Conservation (phyloP, 139 green algal genomes). For the Nannochloris sp. region DNA sequence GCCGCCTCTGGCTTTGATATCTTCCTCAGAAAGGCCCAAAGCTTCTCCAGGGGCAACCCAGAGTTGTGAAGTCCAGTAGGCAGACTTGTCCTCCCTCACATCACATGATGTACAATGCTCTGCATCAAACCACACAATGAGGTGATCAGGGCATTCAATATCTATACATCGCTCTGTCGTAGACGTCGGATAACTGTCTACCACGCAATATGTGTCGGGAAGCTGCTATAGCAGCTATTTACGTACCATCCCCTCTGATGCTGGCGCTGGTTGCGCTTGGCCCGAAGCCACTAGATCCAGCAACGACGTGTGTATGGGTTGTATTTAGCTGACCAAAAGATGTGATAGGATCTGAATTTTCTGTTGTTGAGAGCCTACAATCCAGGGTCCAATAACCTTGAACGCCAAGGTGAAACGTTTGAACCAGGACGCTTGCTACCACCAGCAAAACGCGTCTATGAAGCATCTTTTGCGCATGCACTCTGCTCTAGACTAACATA, state of each 20-base stretch:
- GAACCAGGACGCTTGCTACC: background rate
- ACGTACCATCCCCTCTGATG: background rate
- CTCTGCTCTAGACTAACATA: too few relatives aligned
- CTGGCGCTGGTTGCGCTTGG: background rate
- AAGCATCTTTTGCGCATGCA: too few relatives aligned
- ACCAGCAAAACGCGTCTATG: background rate
- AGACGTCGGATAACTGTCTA: too few relatives aligned
- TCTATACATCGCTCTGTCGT: too few relatives aligned
- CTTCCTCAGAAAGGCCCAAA: background rate
- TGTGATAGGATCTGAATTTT: background rate
- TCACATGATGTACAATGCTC: constrained; percentile 1
- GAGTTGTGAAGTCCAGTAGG: background rate
- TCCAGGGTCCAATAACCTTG: background rate
- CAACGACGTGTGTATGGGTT: background rate
- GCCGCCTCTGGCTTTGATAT: background rate
- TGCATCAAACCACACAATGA: background rate
- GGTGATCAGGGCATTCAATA: too few relatives aligned
- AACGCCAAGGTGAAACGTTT: background rate
- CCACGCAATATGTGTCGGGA: too few relatives aligned
- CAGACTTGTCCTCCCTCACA: background rate
- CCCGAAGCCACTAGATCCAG: background rate
- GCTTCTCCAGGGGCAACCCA: background rate
- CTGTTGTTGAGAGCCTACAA: background rate
- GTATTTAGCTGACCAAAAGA: background rate
- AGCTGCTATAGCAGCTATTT: too few relatives aligned